Evolutionary conservation across 176 grass and related monocot species (phyloP), one percentile per base, ranked within the genome.

Genomic region (Aechmea fasciata): DNA sequence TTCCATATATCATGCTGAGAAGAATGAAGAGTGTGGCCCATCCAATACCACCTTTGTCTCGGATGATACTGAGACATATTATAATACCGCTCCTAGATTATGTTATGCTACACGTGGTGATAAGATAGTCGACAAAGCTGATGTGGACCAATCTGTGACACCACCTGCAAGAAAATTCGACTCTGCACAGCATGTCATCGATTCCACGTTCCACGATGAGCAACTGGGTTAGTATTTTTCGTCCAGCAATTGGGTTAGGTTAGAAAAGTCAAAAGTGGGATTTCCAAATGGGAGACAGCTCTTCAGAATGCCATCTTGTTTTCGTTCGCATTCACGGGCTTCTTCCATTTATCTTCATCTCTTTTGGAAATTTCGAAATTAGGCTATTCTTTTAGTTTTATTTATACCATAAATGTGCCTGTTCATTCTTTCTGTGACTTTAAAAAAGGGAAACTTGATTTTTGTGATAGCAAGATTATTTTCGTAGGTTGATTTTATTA

Each of bases 131-230:
- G 71, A 76, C 48, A 65, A 8, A 49, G 69, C 57, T 20, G 73
- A 69, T 53, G 26, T 52, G 17, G 73, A 65, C 62, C 71, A 17
- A 66, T 77, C 85, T 2, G 76, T 77, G 63, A 87, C 76, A 66
- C 85, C 71, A 48, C 50, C 80, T 57, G 68, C 65, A 59, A 2
- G 1, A 51, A 57, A 70, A 49, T 1, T 0, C 0, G 1, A 1
- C n/a, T 49, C 65, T 63, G 1, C 29, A 66, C 11, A 59, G 29
- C 68, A 73, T 19, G 10, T 61, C 5, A 18, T 4, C 18, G 1
- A 17, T 19, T 1, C 9, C 0, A 69, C 80, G 18, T 83, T 87
- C 73, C 73, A 80, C 0, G 76, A 23, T 70, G 81, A 87, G 69
- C 2, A 49, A 48, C 66, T 67, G 3, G 85, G 81, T 83, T 83